Evolutionary conservation across 2,329 filamentous ascomycete genomes (phyloP), one percentile per base, ranked within the genome.

Genomic region (Oidium heveae): DNA sequence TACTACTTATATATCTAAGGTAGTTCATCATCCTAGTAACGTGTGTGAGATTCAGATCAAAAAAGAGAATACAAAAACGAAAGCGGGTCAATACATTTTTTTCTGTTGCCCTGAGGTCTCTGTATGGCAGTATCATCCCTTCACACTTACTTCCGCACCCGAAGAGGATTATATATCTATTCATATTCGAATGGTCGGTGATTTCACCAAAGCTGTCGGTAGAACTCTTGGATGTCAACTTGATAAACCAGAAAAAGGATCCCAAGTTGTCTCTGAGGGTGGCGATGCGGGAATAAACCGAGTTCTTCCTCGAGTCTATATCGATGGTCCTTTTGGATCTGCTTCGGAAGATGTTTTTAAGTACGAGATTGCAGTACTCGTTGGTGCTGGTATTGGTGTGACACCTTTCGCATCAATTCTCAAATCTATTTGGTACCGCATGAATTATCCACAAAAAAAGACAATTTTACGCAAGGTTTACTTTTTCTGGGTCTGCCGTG

Each of bases 31-130:
- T 66, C 85, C 85, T 8, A 86, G 83, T 71, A 86, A 87, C 63
- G 86, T 93, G 18, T 84, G 84, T 66, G 86, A 93, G 69, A 88
- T 93, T 57, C 86, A 91, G 70, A 87, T 93, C 70, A 88, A 89
- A 73, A 91, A 91, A 69, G 84, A 88, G 64, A 72, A 86, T 68
- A 88, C 84, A 47, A 86, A 82, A 72, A 86, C 84, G 2, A 74
- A 76, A 54, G 83, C 85, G 20, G 86, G 86, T 53, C 84, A 86
- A 74, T 91, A 91, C 70, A 89, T 93, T 62, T 89, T 89, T 71
- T 74, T 91, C 61, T 89, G 83, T 71, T 91, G 85, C 65, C 86
- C 86, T 0, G 84, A 86, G 59, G 79, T 91, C 16, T 89, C 84
- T 0, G 72, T 91, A 49, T 91, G 84, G 84, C 85, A 91, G 68